phyloP scores from a whole-genome alignment of 306 rosid genomes.

The Vicia villosa region DNA sequence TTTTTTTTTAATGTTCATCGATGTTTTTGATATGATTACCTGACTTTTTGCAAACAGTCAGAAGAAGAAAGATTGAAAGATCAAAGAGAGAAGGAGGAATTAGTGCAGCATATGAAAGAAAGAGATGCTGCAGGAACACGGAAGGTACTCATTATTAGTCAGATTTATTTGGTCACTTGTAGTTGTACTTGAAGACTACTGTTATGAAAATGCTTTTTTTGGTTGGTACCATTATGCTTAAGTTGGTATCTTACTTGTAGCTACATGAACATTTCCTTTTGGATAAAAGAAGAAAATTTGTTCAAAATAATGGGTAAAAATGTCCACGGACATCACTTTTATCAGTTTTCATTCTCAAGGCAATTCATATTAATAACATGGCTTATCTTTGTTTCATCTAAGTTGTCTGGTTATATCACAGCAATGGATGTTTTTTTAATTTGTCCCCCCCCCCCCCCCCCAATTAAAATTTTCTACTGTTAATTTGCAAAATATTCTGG shows the following conservation, averaged over 20 bases:
- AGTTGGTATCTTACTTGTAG: constrained; percentile 26
- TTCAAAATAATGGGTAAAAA: constrained; percentile 22
- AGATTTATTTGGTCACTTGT: constrained; percentile 12
- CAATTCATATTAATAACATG: constrained; percentile 4
- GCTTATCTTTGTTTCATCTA: neutral
- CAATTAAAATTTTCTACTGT: neutral
- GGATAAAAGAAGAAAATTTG: constrained; percentile 12
- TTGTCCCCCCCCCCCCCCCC: neutral
- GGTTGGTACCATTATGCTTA: neutral
- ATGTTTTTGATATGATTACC: constrained; percentile 11
- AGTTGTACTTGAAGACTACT: constrained; percentile 24
- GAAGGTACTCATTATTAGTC: constrained; percentile 55
- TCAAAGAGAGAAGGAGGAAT: constrained; percentile 88
- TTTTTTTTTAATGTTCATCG: neutral
- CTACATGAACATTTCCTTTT: constrained; percentile 23
- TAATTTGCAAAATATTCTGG: constrained; percentile 5
- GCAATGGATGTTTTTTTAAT: constrained; percentile 13
- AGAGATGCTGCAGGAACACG: constrained; percentile 77
- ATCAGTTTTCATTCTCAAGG: neutral
- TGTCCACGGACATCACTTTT: neutral
- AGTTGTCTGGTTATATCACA: neutral
- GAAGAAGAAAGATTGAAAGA: constrained; percentile 91
- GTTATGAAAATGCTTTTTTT: neutral
- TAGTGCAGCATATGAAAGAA: constrained; percentile 77
- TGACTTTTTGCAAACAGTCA: constrained; percentile 57